phyloP scores from a whole-genome alignment of 176 grass and related monocot genomes.

The Carex parvula region DNA sequence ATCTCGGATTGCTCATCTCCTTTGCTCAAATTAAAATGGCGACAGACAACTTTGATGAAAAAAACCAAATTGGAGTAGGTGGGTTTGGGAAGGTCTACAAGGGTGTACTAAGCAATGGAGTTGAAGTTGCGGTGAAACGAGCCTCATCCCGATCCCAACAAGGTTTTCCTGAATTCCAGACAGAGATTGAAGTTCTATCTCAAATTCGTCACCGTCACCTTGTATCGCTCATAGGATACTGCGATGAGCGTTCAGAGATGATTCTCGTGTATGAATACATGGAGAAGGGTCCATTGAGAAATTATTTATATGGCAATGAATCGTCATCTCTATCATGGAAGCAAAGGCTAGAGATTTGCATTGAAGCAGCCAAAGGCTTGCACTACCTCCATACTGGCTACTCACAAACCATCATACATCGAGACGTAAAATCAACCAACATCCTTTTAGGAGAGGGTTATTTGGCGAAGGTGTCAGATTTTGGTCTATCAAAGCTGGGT shows the following conservation, averaged over 20 bases:
- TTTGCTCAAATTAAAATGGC: constrained; percentile 45
- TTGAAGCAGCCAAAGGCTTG: constrained; percentile 45
- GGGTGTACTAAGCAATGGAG: constrained; percentile 46
- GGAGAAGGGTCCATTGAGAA: constrained; percentile 61
- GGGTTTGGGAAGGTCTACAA: constrained; percentile 75
- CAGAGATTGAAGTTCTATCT: constrained; percentile 70
- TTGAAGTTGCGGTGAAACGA: constrained; percentile 60
- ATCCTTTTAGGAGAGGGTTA: constrained; percentile 45
- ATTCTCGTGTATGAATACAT: constrained; percentile 82
- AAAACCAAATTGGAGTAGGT: constrained; percentile 46
- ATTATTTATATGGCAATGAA: constrained; percentile 47
- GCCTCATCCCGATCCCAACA: constrained; percentile 39
- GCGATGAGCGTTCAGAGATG: constrained; percentile 66
- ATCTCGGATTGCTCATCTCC: constrained; percentile 36
- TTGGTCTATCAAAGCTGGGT: constrained; percentile 61
- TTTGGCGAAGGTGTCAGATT: constrained; percentile 63
- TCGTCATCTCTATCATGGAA: constrained; percentile 45
- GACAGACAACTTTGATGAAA: constrained; percentile 48
- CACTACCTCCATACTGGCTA: constrained; percentile 52
- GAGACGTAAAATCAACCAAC: constrained; percentile 37
- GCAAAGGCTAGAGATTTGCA: constrained; percentile 64
- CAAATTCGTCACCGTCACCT: constrained; percentile 66
- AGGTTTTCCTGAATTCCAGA: constrained; percentile 58
- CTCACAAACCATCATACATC: constrained; percentile 43
- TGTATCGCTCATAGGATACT: constrained; percentile 67